Percentiles rank a stretch among this genome's conserved stretches.
phyloP scores from a whole-genome alignment of 495 filamentous ascomycete genomes.

The Pyrenopolyporus hunteri region DNA sequence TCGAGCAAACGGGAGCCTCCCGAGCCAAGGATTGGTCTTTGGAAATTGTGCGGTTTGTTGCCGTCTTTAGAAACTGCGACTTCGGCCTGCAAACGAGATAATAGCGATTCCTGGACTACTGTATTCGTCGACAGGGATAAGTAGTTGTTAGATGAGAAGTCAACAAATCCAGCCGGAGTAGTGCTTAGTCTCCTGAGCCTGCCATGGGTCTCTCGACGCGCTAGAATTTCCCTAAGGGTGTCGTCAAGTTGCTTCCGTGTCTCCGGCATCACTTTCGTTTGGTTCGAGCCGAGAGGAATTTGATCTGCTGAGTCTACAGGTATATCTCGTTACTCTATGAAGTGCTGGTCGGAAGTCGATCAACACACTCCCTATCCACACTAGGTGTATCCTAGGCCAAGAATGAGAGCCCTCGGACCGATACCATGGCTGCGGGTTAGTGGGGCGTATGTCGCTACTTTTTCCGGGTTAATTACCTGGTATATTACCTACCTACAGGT shows the following conservation, averaged over 20 bases:
- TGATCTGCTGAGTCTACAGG: not conserved
- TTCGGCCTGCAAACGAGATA: constrained; percentile 46
- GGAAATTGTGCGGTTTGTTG: constrained; percentile 3
- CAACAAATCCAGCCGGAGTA: constrained; percentile 45
- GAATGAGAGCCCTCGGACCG: constrained; percentile 9
- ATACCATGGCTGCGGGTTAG: constrained; percentile 20
- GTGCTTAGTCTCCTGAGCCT: constrained; percentile 53
- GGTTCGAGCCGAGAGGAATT: not conserved
- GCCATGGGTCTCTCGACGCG: constrained; percentile 39
- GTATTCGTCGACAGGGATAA: constrained; percentile 61
- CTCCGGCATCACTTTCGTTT: constrained; percentile 20
- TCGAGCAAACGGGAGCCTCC: constrained; percentile 68
- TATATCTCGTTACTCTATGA: too few species aligned
- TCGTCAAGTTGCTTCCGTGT: constrained; percentile 27
- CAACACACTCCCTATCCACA: constrained; percentile 6
- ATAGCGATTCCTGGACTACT: constrained; percentile 47
- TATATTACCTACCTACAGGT: constrained; percentile 22
- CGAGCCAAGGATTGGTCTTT: constrained; percentile 52
- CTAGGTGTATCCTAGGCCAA: not conserved
- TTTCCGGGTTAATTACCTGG: constrained; percentile 21
- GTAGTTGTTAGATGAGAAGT: constrained; percentile 71
- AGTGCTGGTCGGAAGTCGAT: constrained; percentile 8
- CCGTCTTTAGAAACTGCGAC: not conserved
- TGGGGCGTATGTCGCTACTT: constrained; percentile 20
- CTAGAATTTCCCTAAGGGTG: constrained; percentile 35